Evolutionary conservation across 306 rosid species (phyloP).

Genomic region (Arachis stenosperma): DNA sequence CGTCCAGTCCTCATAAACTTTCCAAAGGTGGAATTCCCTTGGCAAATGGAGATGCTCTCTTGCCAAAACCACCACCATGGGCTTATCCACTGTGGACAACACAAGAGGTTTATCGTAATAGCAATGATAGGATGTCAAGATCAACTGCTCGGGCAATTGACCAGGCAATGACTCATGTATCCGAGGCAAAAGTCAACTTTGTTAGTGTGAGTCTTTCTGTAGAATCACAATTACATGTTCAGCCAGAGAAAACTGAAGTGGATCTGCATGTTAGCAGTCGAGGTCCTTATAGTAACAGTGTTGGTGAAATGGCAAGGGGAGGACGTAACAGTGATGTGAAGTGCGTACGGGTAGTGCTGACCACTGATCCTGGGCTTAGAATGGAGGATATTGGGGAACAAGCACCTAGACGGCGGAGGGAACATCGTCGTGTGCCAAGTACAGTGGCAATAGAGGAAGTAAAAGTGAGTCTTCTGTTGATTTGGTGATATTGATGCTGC

Average conservation of each 20-base stretch:
- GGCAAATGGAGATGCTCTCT: slow-evolving; percentile 88
- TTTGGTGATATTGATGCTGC: slow-evolving; percentile 21
- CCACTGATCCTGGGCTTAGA: slow-evolving; percentile 75
- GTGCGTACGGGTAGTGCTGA: slow-evolving; percentile 81
- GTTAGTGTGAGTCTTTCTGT: slow-evolving; percentile 64
- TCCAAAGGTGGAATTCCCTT: slow-evolving; percentile 93
- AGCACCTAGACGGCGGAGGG: slow-evolving; percentile 74
- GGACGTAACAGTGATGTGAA: slow-evolving; percentile 55
- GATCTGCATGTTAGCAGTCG: slow-evolving; percentile 31
- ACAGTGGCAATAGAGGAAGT: slow-evolving; percentile 93
- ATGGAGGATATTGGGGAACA: slow-evolving; percentile 86
- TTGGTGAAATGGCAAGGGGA: slow-evolving; percentile 42
- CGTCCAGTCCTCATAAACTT: slow-evolving; percentile 71
- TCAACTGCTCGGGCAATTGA: slow-evolving; percentile 96
- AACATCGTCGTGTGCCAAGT: slow-evolving; percentile 97
- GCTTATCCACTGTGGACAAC: slow-evolving; percentile 96
- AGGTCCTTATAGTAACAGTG: slow-evolving; percentile 37
- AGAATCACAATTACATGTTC: slow-evolving; percentile 52
- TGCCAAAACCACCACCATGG: slow-evolving; percentile 95
- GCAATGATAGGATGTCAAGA: slow-evolving; percentile 88
- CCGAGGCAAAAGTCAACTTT: slow-evolving; percentile 67
- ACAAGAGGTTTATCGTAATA: slow-evolving; percentile 88
- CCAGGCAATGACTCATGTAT: slow-evolving; percentile 80
- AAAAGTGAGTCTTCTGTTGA: slow-evolving; percentile 61
- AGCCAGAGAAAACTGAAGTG: slow-evolving; percentile 47